These are phyloP conservation scores for Trifolium pratense DNA, from an alignment of 306 rosid species.

Conservation along the genomic window DNA sequence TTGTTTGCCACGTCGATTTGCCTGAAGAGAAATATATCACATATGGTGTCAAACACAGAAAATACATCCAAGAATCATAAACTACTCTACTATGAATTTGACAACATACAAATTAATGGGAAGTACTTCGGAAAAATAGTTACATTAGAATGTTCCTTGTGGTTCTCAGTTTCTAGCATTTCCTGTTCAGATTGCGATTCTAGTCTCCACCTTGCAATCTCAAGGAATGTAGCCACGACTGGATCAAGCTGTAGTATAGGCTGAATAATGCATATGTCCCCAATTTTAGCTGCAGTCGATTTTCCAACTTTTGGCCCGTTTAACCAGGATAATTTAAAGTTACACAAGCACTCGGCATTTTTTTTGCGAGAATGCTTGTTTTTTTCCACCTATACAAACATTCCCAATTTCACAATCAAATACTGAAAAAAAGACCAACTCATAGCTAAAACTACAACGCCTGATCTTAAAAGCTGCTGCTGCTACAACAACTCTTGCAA, in stretches of 20 bases:
- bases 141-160: slow-evolving; percentile 26
- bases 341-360: too few relatives aligned
- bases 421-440: not conserved
- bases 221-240: too few relatives aligned
- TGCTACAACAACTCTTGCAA: not conserved
- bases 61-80: slow-evolving; percentile 17
- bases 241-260: too few relatives aligned
- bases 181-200: too few relatives aligned
- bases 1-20: slow-evolving; percentile 34
- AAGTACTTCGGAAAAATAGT: slow-evolving; percentile 17
- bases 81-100: not conserved
- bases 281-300: too few relatives aligned
- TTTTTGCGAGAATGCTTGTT: too few relatives aligned
- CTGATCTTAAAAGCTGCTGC: not conserved
- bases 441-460: not conserved
- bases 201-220: too few relatives aligned
- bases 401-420: too few relatives aligned
- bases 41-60: slow-evolving; percentile 38
- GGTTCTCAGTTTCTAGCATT: slow-evolving; percentile 12
- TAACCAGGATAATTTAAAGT: too few relatives aligned
- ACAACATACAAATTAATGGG: slow-evolving; percentile 3
- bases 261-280: too few relatives aligned
- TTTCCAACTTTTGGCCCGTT: too few relatives aligned
- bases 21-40: slow-evolving; percentile 49
- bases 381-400: too few relatives aligned